Evolutionary conservation across 2,329 filamentous ascomycete genomes (phyloP).

Genomic region (Elsinoe arachidis): DNA sequence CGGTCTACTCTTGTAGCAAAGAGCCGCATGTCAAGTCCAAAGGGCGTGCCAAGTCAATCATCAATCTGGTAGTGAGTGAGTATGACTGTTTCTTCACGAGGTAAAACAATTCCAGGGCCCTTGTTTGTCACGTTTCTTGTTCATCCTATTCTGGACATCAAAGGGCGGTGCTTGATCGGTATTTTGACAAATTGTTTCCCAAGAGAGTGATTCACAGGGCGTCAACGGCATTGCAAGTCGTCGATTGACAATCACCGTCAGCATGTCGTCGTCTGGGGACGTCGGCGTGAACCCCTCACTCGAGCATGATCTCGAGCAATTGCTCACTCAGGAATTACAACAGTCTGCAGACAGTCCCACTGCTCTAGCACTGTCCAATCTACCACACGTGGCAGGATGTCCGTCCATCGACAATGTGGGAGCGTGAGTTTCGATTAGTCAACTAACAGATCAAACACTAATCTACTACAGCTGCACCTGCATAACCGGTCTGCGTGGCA

Average conservation of each 20-base stretch:
- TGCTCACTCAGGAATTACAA: slow-evolving; percentile 4
- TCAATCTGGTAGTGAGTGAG: too few relatives aligned
- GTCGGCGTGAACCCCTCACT: neutral
- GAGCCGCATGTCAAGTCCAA: neutral
- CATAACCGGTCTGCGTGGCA: neutral
- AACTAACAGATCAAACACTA: neutral
- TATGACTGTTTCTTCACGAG: too few relatives aligned
- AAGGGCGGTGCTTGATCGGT: neutral
- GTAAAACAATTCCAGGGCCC: too few relatives aligned
- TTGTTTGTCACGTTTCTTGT: neutral
- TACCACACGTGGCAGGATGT: neutral
- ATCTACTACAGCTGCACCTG: neutral
- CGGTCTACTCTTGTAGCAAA: neutral
- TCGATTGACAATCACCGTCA: neutral
- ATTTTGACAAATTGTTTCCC: too few relatives aligned
- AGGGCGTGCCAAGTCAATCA: neutral
- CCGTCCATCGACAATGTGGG: neutral
- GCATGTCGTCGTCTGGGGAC: slow-evolving; percentile 6
- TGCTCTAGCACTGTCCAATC: neutral
- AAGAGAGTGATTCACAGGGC: neutral
- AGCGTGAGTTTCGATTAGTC: neutral
- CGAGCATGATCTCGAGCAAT: slow-evolving; percentile 4
- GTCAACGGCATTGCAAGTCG: neutral
- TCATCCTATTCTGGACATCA: neutral
- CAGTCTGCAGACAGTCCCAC: neutral